A percentile compares a stretch with the other conserved stretches of the same genome.
phyloP scores from a whole-genome alignment of 345 rosid species.

The Garcia nutans region DNA sequence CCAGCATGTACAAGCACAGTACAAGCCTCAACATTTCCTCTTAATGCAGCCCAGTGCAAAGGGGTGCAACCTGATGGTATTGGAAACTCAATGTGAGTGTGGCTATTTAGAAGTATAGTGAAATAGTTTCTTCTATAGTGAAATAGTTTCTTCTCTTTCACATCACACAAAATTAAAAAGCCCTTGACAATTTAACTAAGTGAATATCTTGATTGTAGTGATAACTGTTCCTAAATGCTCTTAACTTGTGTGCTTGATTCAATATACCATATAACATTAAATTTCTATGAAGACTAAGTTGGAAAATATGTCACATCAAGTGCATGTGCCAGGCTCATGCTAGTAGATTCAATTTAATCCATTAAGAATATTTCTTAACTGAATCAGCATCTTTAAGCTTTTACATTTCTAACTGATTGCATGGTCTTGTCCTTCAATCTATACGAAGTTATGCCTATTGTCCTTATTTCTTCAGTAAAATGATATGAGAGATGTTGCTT shows the following conservation, averaged over 20 bases:
- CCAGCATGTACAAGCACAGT: conserved; percentile 87
- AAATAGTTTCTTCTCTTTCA: neutral
- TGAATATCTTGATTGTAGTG: neutral
- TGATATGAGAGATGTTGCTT: neutral
- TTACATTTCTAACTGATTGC: neutral
- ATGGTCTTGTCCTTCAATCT: neutral
- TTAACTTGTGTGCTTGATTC: neutral
- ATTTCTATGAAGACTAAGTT: neutral
- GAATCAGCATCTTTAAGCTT: too few species aligned
- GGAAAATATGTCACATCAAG: neutral
- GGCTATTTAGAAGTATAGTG: neutral
- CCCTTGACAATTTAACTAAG: neutral
- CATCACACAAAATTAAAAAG: neutral
- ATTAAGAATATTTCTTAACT: neutral
- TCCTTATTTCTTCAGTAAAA: neutral
- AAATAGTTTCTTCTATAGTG: neutral
- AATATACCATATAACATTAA: neutral
- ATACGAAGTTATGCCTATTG: neutral
- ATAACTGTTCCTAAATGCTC: neutral
- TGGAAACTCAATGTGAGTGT: conserved; percentile 3
- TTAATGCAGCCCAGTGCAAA: conserved; percentile 88
- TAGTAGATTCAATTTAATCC: neutral
- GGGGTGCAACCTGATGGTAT: conserved; percentile 82
- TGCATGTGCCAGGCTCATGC: neutral
- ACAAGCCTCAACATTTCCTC: conserved; percentile 79